Conservation (phyloP, 1,139 yeast species). For the Suhomyces bokatorum region DNA sequence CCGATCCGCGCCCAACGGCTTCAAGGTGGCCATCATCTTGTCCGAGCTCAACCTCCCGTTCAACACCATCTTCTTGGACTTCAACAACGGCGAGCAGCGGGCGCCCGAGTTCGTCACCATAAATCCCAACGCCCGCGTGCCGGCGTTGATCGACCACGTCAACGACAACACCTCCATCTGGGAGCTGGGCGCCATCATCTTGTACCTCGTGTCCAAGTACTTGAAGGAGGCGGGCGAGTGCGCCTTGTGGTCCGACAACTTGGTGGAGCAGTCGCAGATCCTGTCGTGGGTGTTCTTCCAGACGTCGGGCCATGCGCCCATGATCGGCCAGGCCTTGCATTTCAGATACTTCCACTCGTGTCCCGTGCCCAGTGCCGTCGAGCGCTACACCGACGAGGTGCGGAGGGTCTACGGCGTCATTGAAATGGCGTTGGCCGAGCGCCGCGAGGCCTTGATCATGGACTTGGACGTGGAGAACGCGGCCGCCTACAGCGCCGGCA, state of each 20-base stretch:
- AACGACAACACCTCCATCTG: slow-evolving; percentile 79
- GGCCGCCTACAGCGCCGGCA: slow-evolving; percentile 85
- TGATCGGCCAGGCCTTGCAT: slow-evolving; percentile 97
- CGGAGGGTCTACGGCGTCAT: slow-evolving; percentile 91
- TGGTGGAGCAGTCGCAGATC: slow-evolving; percentile 83
- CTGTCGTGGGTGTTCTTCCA: slow-evolving; percentile 91
- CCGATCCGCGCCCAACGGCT: slow-evolving; percentile 94
- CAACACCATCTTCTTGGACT: slow-evolving; percentile 84
- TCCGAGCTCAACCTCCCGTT: slow-evolving; percentile 80
- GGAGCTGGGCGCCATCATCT: slow-evolving; percentile 92
- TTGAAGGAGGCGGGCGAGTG: slow-evolving; percentile 72
- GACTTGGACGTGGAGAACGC: slow-evolving; percentile 87
- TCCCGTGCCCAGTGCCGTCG: slow-evolving; percentile 85
- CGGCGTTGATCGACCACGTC: slow-evolving; percentile 87
- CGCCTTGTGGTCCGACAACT: slow-evolving; percentile 76
- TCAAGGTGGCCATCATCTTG: slow-evolving; percentile 88
- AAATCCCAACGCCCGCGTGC: slow-evolving; percentile 93
- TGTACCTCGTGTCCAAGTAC: slow-evolving; percentile 70
- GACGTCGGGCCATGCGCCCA: slow-evolving; percentile 95
- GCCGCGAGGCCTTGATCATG: slow-evolving; percentile 87
- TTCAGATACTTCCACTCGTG: slow-evolving; percentile 88
- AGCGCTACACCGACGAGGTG: slow-evolving; percentile 89
- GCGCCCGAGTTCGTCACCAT: slow-evolving; percentile 90
- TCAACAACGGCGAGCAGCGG: slow-evolving; percentile 85
- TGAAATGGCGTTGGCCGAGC: slow-evolving; percentile 93